phyloP scores from a whole-genome alignment of 768 basidiomycete genomes.

The Pleurotus tuber-regium region DNA sequence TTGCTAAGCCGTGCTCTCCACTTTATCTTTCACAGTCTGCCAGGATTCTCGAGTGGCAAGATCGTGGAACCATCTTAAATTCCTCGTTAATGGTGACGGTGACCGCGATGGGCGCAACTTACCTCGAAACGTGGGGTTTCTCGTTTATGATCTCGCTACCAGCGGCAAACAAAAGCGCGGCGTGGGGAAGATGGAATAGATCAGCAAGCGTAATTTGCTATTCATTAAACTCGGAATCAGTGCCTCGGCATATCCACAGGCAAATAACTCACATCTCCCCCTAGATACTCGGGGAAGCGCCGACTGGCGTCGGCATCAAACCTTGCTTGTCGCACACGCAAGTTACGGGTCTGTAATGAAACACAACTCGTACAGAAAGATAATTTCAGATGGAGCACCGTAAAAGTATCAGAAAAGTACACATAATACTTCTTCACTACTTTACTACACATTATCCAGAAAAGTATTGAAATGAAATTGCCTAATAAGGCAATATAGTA shows the following conservation, averaged over 20 bases:
- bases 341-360: no score
- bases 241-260: background rate
- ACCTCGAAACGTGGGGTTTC: conserved; percentile 46
- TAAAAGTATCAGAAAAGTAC: no score
- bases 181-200: conserved; percentile 53
- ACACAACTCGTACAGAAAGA: no score
- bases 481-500: no score
- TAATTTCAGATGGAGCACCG: no score
- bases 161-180: conserved; percentile 13
- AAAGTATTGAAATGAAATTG: no score
- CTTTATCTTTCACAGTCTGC: conserved; percentile 43
- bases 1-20: conserved; percentile 7
- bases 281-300: no score
- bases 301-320: no score
- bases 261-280: conserved; percentile 42
- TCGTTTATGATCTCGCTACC: conserved; percentile 29
- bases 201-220: conserved; percentile 52
- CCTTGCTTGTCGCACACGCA: no score
- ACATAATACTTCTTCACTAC: no score
- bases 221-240: background rate
- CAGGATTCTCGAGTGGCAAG: conserved; percentile 45
- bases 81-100: background rate
- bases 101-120: background rate
- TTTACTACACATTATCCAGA: no score
- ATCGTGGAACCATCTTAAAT: conserved; percentile 25